phyloP scores from a whole-genome alignment of 305 asterid species.

The Fraxinus xanthoxyloides region DNA sequence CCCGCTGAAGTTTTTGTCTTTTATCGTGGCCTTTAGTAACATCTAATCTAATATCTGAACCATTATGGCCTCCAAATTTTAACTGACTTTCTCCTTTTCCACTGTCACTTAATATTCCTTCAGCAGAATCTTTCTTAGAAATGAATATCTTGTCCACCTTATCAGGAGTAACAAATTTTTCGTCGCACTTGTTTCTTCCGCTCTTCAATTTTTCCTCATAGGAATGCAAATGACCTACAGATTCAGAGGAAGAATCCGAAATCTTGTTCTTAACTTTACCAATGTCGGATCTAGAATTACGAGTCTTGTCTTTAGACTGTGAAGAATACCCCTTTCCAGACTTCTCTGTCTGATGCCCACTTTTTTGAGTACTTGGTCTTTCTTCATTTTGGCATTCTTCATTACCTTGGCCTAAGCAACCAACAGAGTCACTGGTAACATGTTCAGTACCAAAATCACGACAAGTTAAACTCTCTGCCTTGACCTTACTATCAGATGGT shows the following conservation, averaged over 20 bases:
- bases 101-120: constrained; percentile 44
- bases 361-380: constrained; percentile 27
- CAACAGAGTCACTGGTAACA: constrained; percentile 22
- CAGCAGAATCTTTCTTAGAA: constrained; percentile 57
- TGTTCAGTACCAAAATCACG: constrained; percentile 22
- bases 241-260: constrained; percentile 38
- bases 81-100: constrained; percentile 45
- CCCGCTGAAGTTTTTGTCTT: constrained; percentile 42
- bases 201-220: constrained; percentile 45
- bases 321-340: constrained; percentile 47
- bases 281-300: constrained; percentile 38
- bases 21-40: constrained; percentile 40
- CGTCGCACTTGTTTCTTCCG: constrained; percentile 41
- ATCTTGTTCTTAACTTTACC: constrained; percentile 36
- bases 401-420: constrained; percentile 26
- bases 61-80: constrained; percentile 40
- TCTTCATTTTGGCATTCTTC: constrained; percentile 34
- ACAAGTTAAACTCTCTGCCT: constrained; percentile 20
- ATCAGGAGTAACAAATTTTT: constrained; percentile 42
- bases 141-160: constrained; percentile 43
- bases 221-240: constrained; percentile 25
- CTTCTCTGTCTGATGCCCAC: constrained; percentile 38
- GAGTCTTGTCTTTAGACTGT: constrained; percentile 41
- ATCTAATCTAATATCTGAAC: constrained; percentile 23
- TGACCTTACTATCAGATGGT: constrained; percentile 9